Evolutionary conservation across 163 green algal species (phyloP).

Genomic region (Smithsoniella earleae): DNA sequence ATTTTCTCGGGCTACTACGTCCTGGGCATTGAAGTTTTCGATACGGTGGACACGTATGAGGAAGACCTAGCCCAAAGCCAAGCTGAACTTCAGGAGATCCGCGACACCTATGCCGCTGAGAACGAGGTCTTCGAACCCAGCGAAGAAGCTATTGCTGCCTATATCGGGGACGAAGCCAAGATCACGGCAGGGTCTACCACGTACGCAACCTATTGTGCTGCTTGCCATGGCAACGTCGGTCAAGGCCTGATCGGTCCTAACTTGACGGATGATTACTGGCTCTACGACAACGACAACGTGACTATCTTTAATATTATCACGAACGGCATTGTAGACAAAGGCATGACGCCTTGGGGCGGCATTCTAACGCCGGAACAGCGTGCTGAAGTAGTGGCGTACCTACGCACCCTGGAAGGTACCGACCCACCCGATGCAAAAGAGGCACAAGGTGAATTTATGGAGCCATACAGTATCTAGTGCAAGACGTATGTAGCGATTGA

Average conservation of each 20-base stretch:
- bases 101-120: neutral
- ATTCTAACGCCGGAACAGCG: neutral
- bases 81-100: too few relatives aligned
- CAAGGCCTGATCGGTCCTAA: conserved; percentile 7
- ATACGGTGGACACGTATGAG: neutral
- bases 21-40: neutral
- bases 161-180: neutral
- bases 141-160: neutral
- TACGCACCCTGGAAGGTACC: neutral
- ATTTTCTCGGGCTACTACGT: neutral
- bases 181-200: neutral
- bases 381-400: neutral
- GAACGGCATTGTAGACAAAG: neutral
- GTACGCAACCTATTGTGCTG: conserved; percentile 2
- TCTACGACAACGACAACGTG: neutral
- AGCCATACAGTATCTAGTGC: too few relatives aligned
- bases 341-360: neutral
- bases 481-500: too few relatives aligned
- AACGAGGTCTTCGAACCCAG: neutral
- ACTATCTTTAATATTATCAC: neutral
- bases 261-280: conserved; percentile 9
- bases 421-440: neutral
- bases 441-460: too few relatives aligned
- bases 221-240: conserved; percentile 21
- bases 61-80: neutral